These are phyloP conservation scores for Bipolaris cookei DNA, from an alignment of 2,329 filamentous ascomycete genomes.

Conservation along the genomic window DNA sequence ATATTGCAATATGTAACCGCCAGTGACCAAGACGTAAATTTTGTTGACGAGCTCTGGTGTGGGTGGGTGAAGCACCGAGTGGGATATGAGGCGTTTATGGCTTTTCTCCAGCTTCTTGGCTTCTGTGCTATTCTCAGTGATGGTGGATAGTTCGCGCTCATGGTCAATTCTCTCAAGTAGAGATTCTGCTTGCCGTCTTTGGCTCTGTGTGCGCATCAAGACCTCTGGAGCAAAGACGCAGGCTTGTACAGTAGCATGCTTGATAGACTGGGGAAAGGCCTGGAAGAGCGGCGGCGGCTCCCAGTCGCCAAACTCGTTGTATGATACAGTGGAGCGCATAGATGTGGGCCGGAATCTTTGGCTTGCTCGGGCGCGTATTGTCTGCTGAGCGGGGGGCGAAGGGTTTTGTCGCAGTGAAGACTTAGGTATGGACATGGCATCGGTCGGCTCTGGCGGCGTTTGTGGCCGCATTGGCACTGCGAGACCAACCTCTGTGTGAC, in stretches of 20 bases:
- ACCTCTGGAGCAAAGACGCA: constrained; percentile 72
- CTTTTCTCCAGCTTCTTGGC: constrained; percentile 49
- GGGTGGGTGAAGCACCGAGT: constrained; percentile 54
- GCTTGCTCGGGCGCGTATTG: constrained; percentile 42
- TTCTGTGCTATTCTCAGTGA: constrained; percentile 38
- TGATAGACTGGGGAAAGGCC: constrained; percentile 82
- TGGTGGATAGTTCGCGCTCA: constrained; percentile 40
- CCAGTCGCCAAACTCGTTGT: constrained; percentile 49
- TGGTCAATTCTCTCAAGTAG: constrained; percentile 48
- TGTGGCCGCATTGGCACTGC: constrained; percentile 45
- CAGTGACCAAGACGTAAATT: constrained; percentile 72
- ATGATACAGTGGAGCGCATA: constrained; percentile 29
- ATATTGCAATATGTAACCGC: constrained; percentile 78
- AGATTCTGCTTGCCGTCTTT: constrained; percentile 59
- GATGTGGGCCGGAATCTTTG: constrained; percentile 42
- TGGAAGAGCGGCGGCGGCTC: constrained; percentile 77
- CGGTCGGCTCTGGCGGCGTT: constrained; percentile 31
- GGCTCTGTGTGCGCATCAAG: constrained; percentile 65
- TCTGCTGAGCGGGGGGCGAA: constrained; percentile 37
- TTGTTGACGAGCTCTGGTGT: constrained; percentile 72
- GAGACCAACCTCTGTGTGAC: constrained; percentile 54
- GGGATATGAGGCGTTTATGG: constrained; percentile 51
- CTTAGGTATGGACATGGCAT: constrained; percentile 30
- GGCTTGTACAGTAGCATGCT: constrained; percentile 72
- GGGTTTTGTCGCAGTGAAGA: constrained; percentile 42